Conservation (phyloP, 2,329 filamentous ascomycete genomes). For the Cercospora zeae-maydis region DNA sequence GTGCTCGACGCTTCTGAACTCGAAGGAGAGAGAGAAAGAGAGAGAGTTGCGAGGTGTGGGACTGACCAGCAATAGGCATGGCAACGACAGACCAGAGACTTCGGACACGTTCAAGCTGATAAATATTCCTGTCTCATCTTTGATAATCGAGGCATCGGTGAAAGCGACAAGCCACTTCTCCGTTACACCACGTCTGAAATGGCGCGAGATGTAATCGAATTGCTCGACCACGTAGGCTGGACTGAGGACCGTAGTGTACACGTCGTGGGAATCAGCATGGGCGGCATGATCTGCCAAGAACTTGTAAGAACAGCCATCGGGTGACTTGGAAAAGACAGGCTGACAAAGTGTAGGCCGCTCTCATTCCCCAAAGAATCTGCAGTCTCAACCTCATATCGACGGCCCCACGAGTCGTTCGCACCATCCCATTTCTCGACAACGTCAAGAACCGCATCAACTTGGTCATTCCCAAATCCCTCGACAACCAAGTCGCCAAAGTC, state of each 20-base stretch:
- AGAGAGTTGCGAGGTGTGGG: conserved; percentile 46
- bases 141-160: conserved; percentile 83
- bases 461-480: conserved; percentile 66
- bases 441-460: conserved; percentile 56
- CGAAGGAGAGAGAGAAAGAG: neutral
- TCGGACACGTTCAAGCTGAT: conserved; percentile 66
- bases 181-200: conserved; percentile 82
- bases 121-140: conserved; percentile 71
- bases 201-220: conserved; percentile 72
- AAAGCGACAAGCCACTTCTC: conserved; percentile 69
- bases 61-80: neutral
- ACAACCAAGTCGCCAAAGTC: conserved; percentile 62
- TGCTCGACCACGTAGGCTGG: conserved; percentile 69
- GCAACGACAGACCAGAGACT: conserved; percentile 80
- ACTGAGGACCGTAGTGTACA: conserved; percentile 57
- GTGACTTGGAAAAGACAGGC: neutral
- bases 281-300: conserved; percentile 91
- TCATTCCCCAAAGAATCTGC: conserved; percentile 49
- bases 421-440: conserved; percentile 57
- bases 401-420: conserved; percentile 47
- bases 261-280: conserved; percentile 76
- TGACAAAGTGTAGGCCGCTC: conserved; percentile 25
- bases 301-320: conserved; percentile 51
- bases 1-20: neutral
- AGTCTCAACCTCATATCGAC: conserved; percentile 52